Evolutionary conservation across 1,284 basidiomycete species (phyloP), one percentile per base, ranked within the genome.

Genomic region (Rhizopogon hawkerae): DNA sequence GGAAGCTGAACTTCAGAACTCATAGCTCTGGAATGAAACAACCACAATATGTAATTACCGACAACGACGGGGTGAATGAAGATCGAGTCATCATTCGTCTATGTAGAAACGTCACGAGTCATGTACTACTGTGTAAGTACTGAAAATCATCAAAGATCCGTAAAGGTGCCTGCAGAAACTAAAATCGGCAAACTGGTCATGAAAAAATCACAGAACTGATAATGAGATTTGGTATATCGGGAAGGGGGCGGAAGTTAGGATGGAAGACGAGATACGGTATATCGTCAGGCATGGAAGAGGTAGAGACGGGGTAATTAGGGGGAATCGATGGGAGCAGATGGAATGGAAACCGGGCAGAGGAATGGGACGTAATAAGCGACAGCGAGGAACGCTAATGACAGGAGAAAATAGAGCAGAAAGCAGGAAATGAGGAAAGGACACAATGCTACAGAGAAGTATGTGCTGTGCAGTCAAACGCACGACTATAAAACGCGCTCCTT

Each of bases 391-490:
- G 26, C 41, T 31, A 33, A 10, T n/a, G 29, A 48, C 48, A 52
- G 44, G 57, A 62, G 42, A 61, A 54, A 38, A 23, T 46, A 35
- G 47, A 38, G 54, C 48, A 46, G 57, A 53, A 50, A 52, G 36
- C 41, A 51, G 7, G 39, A 35, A 26, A 50, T 21, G 43, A 46
- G 50, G 48, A 38, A 51, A 60, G 60, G 18, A 57, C 53, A 54
- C 59, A 63, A 66, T 65, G 62, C 62, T 64, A 64, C 62, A 67
- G 36, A 16, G 51, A 63, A 37, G 46, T 58, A 51, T 36, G 44
- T 48, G 52, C 54, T 56, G 59, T 61, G 60, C 54, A 56, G 60
- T 64, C 64, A 57, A 61, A 57, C 63, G 55, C 62, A 47, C 48
- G 10, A 31, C 29, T 39, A 43, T 52, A 55, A 53, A 54, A 53